A percentile compares a stretch with the other conserved stretches of the same genome.
Conservation (phyloP, 192 early-diverging fungal species). For the Helicostylum pulchrum region DNA sequence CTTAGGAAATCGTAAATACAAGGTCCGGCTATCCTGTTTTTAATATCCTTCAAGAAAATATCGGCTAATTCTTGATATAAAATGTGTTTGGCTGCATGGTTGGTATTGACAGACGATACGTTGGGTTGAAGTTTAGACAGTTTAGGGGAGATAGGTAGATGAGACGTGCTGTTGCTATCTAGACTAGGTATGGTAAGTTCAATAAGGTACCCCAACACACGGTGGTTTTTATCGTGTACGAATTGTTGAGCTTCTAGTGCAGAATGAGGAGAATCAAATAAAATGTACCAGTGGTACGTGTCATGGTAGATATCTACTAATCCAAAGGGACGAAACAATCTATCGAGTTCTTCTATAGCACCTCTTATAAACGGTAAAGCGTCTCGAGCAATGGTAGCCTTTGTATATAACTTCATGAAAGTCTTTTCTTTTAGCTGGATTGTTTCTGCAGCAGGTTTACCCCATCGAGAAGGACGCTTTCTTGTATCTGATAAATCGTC, state of each 20-base stretch:
- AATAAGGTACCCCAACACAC: slow-evolving; percentile 40
- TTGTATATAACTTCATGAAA: background rate
- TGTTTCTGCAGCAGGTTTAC: too few species aligned
- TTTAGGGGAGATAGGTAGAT: background rate
- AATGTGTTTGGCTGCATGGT: slow-evolving; percentile 32
- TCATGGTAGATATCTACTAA: slow-evolving; percentile 45
- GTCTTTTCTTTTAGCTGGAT: too few species aligned
- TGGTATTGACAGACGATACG: background rate
- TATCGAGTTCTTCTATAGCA: slow-evolving; percentile 44
- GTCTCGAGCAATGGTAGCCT: background rate
- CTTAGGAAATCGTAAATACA: slow-evolving; percentile 49
- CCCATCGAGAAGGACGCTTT: too few species aligned
- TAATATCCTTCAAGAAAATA: slow-evolving; percentile 53
- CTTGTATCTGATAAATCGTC: too few species aligned
- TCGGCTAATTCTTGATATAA: slow-evolving; percentile 48
- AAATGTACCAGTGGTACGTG: slow-evolving; percentile 51
- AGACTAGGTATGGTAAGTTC: slow-evolving; percentile 20
- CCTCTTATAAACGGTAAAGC: slow-evolving; percentile 42
- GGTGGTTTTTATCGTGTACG: slow-evolving; percentile 29
- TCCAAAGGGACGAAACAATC: slow-evolving; percentile 43
- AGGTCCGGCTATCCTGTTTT: slow-evolving; percentile 45
- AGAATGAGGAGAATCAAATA: slow-evolving; percentile 39
- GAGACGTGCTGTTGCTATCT: background rate
- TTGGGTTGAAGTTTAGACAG: background rate
- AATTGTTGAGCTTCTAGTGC: slow-evolving; percentile 40